Evolutionary conservation across 257 asterid species (phyloP), one percentile per base, ranked within the genome.

Genomic region (Solanum etuberosum): DNA sequence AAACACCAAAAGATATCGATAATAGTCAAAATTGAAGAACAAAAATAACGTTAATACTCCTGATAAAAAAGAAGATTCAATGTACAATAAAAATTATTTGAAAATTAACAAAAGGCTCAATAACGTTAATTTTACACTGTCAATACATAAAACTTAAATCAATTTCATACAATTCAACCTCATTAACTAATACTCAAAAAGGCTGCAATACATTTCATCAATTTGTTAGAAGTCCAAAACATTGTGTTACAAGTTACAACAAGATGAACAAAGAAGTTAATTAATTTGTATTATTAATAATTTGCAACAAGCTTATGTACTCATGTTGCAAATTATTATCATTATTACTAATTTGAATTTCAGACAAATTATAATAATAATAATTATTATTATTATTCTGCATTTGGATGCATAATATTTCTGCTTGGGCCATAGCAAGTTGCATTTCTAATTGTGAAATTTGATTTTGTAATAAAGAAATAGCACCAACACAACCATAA

Each of bases 391-490:
- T 65, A 65, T 65, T 10, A n/a, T 93, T 93, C 89, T 94, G 96
- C 98, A 94, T 94, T 89, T 96, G 98, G 31, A 94, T 93, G 90
- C 98, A 94, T 13, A 94, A 88, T 21, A 96, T 92, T 92, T 96
- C 99, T 2, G 98, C 94, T 86, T 94, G 95, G 84, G 99, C 98
- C 87, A 93, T 92, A 1, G 97, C 97, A 25, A 96, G 82, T 87
- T 96, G 97, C 94, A 94, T 93, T 91, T 96, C 98, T 46, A 96
- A 90, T 91, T 93, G 97, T 1, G 96, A 92, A 0, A 96, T 97
- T 38, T 84, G 86, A 59, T 63, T 38, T 25, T 63, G 86, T 20
- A 84, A 84, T 15, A 16, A 25, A 25, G 78, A 84, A 31, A 84
- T 84, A 0, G 86, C 86, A 37, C 40, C 61, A 38, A 84, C 57